phyloP scores from a whole-genome alignment of 2,329 filamentous ascomycete genomes.

The Cryphonectria carpinicola region DNA sequence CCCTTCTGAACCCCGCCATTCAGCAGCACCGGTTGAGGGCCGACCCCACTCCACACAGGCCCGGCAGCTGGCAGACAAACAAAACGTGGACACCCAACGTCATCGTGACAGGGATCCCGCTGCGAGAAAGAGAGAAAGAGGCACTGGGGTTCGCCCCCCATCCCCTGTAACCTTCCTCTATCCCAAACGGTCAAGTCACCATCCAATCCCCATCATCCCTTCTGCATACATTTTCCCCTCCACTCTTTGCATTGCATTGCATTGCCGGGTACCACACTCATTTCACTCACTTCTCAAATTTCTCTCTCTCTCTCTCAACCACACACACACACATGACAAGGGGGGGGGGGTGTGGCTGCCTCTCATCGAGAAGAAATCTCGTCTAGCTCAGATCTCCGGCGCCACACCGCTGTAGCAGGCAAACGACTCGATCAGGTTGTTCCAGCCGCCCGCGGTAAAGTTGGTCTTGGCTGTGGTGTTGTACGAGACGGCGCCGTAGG shows the following conservation, averaged over 20 bases:
- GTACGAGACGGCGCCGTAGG: conserved; percentile 52
- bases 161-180: not conserved
- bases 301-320: not conserved
- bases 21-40: conserved; percentile 1
- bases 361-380: not conserved
- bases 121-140: not conserved
- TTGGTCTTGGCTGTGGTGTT: conserved; percentile 52
- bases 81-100: conserved; percentile 9
- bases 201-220: not conserved
- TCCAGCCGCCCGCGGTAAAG: conserved; percentile 48
- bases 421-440: conserved; percentile 44
- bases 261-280: not conserved
- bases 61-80: conserved; percentile 3
- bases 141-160: too few relatives aligned
- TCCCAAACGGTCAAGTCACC: not conserved
- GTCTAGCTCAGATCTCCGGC: not conserved
- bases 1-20: not conserved
- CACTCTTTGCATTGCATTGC: conserved; percentile 1
- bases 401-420: conserved; percentile 36
- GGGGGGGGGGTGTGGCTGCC: not conserved
- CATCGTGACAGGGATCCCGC: conserved; percentile 17
- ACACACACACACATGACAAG: not conserved
- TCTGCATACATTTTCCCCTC: not conserved
- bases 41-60: conserved; percentile 7
- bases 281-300: not conserved